phyloP scores from a whole-genome alignment of 139 green algal species.

The Chlorella vulgaris region DNA sequence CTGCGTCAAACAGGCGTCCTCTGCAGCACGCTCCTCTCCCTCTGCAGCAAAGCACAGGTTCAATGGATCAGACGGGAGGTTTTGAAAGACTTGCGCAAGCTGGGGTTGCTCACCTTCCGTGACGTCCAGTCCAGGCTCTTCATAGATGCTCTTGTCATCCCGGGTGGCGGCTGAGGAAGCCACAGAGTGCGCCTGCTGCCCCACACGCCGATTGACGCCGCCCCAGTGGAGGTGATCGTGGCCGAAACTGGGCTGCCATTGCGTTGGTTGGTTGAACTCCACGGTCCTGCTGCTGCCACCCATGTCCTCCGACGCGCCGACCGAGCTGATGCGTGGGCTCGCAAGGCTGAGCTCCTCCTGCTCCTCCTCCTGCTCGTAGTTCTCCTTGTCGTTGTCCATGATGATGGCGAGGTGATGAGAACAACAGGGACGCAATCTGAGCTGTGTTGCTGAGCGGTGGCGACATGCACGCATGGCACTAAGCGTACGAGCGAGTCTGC shows the following conservation, averaged over 20 bases:
- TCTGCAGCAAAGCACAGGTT: slow-evolving; percentile 9
- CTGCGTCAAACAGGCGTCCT: slow-evolving; percentile 11
- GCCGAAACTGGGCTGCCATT: background rate
- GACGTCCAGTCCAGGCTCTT: slow-evolving; percentile 22
- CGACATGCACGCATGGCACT: too few relatives aligned
- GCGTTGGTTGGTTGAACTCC: background rate
- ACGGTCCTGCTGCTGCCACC: background rate
- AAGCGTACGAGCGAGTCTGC: too few relatives aligned
- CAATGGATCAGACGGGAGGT: background rate
- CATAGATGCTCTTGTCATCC: slow-evolving; percentile 45
- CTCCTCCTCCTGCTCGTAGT: background rate
- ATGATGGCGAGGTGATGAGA: background rate
- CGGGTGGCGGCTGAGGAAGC: slow-evolving; percentile 28
- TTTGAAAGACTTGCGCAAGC: background rate
- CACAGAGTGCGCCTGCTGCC: slow-evolving; percentile 8
- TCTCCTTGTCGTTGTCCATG: slow-evolving; percentile 21
- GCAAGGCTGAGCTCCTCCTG: background rate
- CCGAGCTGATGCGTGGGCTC: background rate
- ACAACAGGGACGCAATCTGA: background rate
- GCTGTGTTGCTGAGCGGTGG: background rate
- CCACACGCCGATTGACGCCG: background rate
- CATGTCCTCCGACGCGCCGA: background rate
- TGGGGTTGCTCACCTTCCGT: background rate
- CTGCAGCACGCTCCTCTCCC: slow-evolving; percentile 2
- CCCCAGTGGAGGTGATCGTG: slow-evolving; percentile 27